Evolutionary conservation across 2,329 filamentous ascomycete species (phyloP).

Genomic region (Ophiocordyceps australis): DNA sequence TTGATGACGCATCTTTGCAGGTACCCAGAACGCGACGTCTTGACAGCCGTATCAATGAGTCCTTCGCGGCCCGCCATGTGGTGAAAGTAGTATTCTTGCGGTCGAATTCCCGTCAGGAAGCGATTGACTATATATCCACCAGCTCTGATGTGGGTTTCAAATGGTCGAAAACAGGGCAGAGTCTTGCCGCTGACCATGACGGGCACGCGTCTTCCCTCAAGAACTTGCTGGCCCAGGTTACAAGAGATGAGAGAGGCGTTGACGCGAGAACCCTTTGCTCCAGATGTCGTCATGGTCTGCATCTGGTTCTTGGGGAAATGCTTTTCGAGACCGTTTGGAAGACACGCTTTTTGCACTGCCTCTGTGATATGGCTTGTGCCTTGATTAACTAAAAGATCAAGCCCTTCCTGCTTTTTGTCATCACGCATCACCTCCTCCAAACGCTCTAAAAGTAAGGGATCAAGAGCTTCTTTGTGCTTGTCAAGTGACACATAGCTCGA

Average conservation of each 20-base stretch:
- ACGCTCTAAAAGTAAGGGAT: constrained; percentile 55
- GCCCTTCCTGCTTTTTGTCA: constrained; percentile 71
- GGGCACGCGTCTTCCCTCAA: constrained; percentile 88
- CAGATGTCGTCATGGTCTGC: constrained; percentile 96
- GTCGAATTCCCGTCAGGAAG: constrained; percentile 93
- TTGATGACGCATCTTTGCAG: constrained; percentile 95
- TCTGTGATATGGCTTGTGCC: constrained; percentile 54
- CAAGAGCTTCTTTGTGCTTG: constrained; percentile 40
- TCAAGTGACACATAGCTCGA: constrained; percentile 76
- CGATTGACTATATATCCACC: constrained; percentile 89
- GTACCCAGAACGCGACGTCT: constrained; percentile 93
- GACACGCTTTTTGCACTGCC: constrained; percentile 57
- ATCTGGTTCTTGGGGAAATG: constrained; percentile 94
- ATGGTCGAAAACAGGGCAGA: constrained; percentile 82
- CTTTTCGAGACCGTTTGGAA: constrained; percentile 73
- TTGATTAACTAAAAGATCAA: constrained; percentile 77
- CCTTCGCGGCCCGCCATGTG: constrained; percentile 98
- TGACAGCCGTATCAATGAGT: constrained; percentile 96
- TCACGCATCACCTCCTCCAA: constrained; percentile 84
- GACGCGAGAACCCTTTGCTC: constrained; percentile 81
- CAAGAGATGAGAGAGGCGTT: constrained; percentile 97
- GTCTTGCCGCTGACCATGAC: constrained; percentile 98
- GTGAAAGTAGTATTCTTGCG: constrained; percentile 98
- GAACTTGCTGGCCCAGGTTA: constrained; percentile 88
- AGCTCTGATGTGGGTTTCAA: constrained; percentile 73